Conservation (phyloP, 345 rosid genomes). For the Eucalyptus viminalis region DNA sequence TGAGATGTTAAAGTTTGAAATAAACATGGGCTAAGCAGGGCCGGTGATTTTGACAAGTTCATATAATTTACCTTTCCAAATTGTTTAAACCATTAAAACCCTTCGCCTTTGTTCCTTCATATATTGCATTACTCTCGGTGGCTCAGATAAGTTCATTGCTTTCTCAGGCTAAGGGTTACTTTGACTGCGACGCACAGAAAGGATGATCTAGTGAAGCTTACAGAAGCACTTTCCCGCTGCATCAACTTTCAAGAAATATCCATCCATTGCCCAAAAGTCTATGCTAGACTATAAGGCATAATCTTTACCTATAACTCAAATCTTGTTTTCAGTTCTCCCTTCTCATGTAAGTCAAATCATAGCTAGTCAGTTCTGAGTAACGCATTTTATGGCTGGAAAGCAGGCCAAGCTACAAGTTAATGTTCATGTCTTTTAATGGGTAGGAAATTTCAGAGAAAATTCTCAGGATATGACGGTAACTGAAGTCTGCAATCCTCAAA, state of each 20-base stretch:
- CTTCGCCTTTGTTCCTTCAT: neutral
- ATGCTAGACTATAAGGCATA: conserved; percentile 26
- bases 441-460: neutral
- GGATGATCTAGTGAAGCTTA: conserved; percentile 73
- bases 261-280: conserved; percentile 8
- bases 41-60: neutral
- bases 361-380: neutral
- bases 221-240: conserved; percentile 40
- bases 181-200: conserved; percentile 59
- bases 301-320: neutral
- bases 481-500: neutral
- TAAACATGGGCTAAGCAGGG: neutral
- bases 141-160: neutral
- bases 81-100: neutral
- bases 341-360: neutral
- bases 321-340: neutral
- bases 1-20: neutral
- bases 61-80: neutral
- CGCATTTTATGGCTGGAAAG: neutral
- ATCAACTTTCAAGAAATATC: conserved; percentile 29
- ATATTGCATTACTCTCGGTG: neutral
- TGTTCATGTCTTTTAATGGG: neutral
- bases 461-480: neutral
- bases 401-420: neutral
- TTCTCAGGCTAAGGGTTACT: conserved; percentile 62